Conservation (phyloP, 164 flowering plant genomes). For the Brasenia schreberi region DNA sequence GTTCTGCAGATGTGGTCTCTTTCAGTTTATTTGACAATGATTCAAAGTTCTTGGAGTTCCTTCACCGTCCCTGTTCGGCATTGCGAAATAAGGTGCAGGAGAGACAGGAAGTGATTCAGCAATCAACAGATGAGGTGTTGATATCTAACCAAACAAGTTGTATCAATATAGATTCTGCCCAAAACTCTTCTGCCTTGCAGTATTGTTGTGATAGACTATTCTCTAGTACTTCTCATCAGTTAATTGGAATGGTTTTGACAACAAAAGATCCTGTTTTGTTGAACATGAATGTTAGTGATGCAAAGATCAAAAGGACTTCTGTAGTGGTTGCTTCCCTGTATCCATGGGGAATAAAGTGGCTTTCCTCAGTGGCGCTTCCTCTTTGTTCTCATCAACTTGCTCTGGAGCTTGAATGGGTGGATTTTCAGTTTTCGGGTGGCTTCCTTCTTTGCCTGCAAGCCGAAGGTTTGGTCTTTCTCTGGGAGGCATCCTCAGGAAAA, state of each 20-base stretch:
- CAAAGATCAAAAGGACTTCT: constrained; percentile 12
- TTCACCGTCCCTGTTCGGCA: constrained; percentile 13
- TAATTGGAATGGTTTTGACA: constrained; percentile 57
- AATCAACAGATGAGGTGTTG: constrained; percentile 7
- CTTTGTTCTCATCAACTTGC: constrained; percentile 16
- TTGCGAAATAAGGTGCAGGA: constrained; percentile 13
- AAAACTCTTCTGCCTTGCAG: no score
- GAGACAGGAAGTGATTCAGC: constrained; percentile 8
- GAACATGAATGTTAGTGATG: constrained; percentile 11
- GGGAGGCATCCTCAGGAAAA: constrained; percentile 47
- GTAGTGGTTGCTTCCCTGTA: constrained; percentile 41
- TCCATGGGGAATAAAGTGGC: constrained; percentile 62
- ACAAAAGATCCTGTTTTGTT: constrained; percentile 12
- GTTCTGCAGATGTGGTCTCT: constrained; percentile 55
- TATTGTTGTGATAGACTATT: constrained; percentile 51
- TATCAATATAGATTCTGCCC: no score
- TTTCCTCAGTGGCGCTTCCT: constrained; percentile 47
- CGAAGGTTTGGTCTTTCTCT: constrained; percentile 45
- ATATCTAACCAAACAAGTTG: no score
- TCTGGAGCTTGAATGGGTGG: constrained; percentile 44
- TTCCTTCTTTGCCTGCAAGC: constrained; percentile 60
- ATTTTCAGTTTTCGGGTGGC: constrained; percentile 56
- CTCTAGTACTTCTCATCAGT: constrained; percentile 43
- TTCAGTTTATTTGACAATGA: constrained; percentile 40
- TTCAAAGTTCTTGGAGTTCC: constrained; percentile 20